A percentile compares a stretch with the other conserved stretches of the same genome.
Conservation (phyloP, 2,329 filamentous ascomycete genomes). For the Colletotrichum gloeosporioides region DNA sequence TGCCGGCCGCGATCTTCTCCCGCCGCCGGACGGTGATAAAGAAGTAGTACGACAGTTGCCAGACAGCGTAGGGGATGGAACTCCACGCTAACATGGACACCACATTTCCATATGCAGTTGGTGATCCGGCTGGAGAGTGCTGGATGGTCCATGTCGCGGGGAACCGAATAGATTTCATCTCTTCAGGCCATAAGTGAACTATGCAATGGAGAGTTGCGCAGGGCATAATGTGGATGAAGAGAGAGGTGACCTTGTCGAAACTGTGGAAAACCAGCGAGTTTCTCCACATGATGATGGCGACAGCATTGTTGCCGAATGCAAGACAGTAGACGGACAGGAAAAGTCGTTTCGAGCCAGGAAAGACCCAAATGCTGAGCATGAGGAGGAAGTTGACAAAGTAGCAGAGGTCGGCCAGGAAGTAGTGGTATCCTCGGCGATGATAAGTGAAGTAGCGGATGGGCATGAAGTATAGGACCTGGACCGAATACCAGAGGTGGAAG, state of each 20-base stretch:
- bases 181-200: constrained; percentile 77
- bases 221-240: constrained; percentile 99
- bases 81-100: constrained; percentile 92
- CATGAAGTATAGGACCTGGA: constrained; percentile 92
- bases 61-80: constrained; percentile 87
- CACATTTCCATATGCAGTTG: constrained; percentile 79
- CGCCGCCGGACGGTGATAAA: constrained; percentile 94
- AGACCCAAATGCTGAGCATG: constrained; percentile 85
- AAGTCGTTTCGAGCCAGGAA: constrained; percentile 87
- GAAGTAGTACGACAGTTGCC: constrained; percentile 93
- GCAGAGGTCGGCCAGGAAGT: constrained; percentile 95
- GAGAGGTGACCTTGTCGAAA: constrained; percentile 94
- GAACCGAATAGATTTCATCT: constrained; percentile 72
- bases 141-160: constrained; percentile 88
- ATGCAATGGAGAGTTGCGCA: constrained; percentile 92
- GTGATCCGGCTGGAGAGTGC: constrained; percentile 68
- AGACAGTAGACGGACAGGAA: constrained; percentile 93
- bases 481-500: constrained; percentile 93
- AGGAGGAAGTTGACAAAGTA: constrained; percentile 96
- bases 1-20: constrained; percentile 93
- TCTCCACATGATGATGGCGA: constrained; percentile 98
- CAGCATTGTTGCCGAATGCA: constrained; percentile 94
- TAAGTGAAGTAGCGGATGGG: constrained; percentile 93
- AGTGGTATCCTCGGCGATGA: constrained; percentile 90
- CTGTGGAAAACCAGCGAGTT: constrained; percentile 99